These are phyloP conservation scores for Penicillium soppii DNA, from an alignment of 495 filamentous ascomycete species.

Conservation along the genomic window DNA sequence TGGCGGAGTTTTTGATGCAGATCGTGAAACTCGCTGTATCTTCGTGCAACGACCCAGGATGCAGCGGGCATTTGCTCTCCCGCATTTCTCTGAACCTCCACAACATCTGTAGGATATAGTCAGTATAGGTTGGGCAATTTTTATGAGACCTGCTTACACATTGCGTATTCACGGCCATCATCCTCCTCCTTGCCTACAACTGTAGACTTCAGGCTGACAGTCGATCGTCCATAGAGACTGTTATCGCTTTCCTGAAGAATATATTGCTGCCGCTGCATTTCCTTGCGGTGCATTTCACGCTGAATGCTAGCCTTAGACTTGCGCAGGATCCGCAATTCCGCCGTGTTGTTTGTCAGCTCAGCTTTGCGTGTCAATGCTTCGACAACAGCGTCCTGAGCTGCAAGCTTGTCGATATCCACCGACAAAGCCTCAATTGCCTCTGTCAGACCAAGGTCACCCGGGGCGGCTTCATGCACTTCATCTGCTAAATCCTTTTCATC, in stretches of 20 bases:
- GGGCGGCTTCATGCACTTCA: conserved; percentile 90
- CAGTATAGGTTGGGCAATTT: background rate
- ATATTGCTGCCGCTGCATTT: conserved; percentile 95
- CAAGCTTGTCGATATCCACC: conserved; percentile 84
- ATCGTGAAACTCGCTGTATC: conserved; percentile 97
- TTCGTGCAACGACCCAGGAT: conserved; percentile 73
- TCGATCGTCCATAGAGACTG: conserved; percentile 89
- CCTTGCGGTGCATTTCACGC: conserved; percentile 88
- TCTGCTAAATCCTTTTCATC: conserved; percentile 67
- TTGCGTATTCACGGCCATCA: conserved; percentile 88
- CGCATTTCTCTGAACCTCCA: conserved; percentile 86
- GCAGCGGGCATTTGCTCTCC: conserved; percentile 87
- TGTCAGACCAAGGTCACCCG: conserved; percentile 88
- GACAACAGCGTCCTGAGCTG: conserved; percentile 84
- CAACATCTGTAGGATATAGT: conserved; percentile 54
- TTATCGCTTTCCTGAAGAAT: conserved; percentile 98
- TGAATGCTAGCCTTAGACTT: conserved; percentile 94
- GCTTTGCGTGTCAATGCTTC: conserved; percentile 92
- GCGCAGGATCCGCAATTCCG: conserved; percentile 85
- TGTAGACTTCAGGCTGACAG: conserved; percentile 83
- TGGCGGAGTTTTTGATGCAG: conserved; percentile 85
- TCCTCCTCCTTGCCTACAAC: conserved; percentile 90
- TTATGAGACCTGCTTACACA: conserved; percentile 56
- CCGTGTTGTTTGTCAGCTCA: conserved; percentile 93
- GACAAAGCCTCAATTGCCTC: conserved; percentile 87